Conservation (phyloP, 1,284 basidiomycete species). For the Tranzscheliella williamsii region DNA sequence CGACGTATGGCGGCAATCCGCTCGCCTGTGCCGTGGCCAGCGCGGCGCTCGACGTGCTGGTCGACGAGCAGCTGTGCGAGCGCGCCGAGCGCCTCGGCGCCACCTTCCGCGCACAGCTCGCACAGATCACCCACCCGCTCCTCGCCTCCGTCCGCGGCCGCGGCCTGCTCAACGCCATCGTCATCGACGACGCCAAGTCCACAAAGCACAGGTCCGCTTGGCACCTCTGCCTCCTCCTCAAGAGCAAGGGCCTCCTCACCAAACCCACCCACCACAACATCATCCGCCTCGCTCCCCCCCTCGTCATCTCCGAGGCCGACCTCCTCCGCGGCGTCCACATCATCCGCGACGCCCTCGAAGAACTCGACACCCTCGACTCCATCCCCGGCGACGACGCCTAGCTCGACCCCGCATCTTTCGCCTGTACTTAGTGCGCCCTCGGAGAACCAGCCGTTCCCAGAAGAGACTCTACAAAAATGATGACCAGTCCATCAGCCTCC, state of each 20-base stretch:
- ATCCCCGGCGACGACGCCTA: constrained; percentile 55
- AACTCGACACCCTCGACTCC: constrained; percentile 69
- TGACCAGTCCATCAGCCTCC: no score
- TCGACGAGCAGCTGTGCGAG: constrained; percentile 80
- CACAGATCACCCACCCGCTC: constrained; percentile 65
- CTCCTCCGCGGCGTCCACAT: constrained; percentile 74
- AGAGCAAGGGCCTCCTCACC: constrained; percentile 84
- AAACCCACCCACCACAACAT: constrained; percentile 96
- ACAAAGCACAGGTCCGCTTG: constrained; percentile 81
- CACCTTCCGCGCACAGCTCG: constrained; percentile 67
- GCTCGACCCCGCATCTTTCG: no score
- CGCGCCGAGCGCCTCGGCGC: constrained; percentile 79
- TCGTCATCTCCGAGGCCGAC: constrained; percentile 87
- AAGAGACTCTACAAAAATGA: no score
- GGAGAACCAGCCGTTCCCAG: no score
- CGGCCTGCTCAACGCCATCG: constrained; percentile 89
- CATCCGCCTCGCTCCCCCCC: constrained; percentile 93
- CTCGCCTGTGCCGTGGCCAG: constrained; percentile 91
- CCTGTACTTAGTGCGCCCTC: no score
- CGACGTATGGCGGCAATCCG: constrained; percentile 81
- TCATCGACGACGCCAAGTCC: constrained; percentile 83
- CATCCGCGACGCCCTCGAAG: constrained; percentile 75
- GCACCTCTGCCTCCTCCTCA: constrained; percentile 92
- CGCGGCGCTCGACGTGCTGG: constrained; percentile 83
- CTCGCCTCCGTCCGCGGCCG: constrained; percentile 76